A percentile compares a stretch with the other conserved stretches of the same genome.
These are phyloP conservation scores for Eucalyptus regnans DNA, from an alignment of 345 rosid genomes.

Conservation along the genomic window DNA sequence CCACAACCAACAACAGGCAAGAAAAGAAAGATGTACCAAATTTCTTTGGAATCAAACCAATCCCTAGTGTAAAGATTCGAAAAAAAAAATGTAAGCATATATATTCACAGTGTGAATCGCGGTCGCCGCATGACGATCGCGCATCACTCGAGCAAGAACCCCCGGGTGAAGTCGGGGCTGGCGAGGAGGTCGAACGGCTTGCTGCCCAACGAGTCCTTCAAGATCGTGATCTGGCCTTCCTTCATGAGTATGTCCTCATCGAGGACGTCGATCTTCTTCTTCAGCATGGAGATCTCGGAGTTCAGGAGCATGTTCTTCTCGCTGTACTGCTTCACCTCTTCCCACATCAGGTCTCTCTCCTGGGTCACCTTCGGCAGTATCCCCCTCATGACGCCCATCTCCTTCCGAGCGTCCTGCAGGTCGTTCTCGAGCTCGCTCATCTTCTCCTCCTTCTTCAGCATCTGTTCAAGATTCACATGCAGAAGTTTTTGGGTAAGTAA, in stretches of 20 bases:
- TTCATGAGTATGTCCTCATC: slow-evolving; percentile 75
- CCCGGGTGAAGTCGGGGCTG: slow-evolving; percentile 31
- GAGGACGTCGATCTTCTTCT: slow-evolving; percentile 52
- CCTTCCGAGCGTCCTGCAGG: slow-evolving; percentile 60
- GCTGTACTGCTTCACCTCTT: slow-evolving; percentile 59
- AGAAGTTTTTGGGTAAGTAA: neutral
- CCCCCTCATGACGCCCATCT: slow-evolving; percentile 27
- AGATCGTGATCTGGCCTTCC: slow-evolving; percentile 89
- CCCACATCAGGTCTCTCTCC: slow-evolving; percentile 87
- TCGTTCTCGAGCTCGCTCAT: slow-evolving; percentile 30
- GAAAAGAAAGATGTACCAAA: neutral
- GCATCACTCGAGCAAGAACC: slow-evolving; percentile 13
- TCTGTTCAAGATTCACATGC: slow-evolving; percentile 16
- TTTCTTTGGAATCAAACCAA: neutral
- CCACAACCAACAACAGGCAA: neutral
- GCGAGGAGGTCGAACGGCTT: slow-evolving; percentile 48
- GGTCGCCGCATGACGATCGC: neutral
- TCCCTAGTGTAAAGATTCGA: neutral
- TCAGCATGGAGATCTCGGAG: slow-evolving; percentile 52
- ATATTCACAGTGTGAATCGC: neutral
- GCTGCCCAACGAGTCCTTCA: slow-evolving; percentile 57
- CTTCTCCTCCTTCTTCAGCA: slow-evolving; percentile 70
- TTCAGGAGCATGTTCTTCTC: slow-evolving; percentile 84
- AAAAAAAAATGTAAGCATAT: neutral
- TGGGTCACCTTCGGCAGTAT: slow-evolving; percentile 54